Base-by-base conservation (phyloP, 75 land plant genomes). In the Selaginella moellendorffii region DNA sequence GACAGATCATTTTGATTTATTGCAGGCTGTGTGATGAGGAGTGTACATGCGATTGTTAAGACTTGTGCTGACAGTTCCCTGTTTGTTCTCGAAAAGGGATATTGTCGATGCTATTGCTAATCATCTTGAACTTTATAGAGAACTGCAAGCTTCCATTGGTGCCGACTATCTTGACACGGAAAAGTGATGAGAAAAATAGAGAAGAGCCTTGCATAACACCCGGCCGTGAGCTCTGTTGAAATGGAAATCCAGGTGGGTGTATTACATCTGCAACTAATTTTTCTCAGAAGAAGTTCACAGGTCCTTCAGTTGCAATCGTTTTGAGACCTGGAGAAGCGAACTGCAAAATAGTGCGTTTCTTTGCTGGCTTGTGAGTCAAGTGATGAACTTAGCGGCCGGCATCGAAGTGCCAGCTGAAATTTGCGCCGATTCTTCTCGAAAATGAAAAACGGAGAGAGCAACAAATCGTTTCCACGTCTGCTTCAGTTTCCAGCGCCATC, bases 91-190 rank as follows among this genome's bases (percentile, higher is more conserved):
- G n/a, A n/a, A 1, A 75, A 86, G 88, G 84, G 99, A 95, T 76
- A 30, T 86, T 66, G 82, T 90, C 59, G 83, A 84, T 65, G 30
- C 90, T 27, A 68, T 95, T 51, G 84, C 85, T 1, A 77, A 74
- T 61, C 97, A 95, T 67, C 67, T 95, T n/a, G 99, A 95, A n/a
- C 88, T 90, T 31, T 95, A 71, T 64, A 72, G 91, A 70, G 82
- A 77, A 61, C 84, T 79, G 73, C 78, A 84, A 67, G 68, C 81
- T 30, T 60, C 66, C 24, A 78, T 95, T 51, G 98, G 96, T 52
- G 77, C 70, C 0, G 83, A 95, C 69, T 78, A 80, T 24, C 77
- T 95, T 77, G 81, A 65, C 42, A 80, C 80, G 90, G 65, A 88
- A 80, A 71, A 73, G 91, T 30, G 99, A 95, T 77, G 91, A 95